Evolutionary conservation across 164 flowering plant genomes (phyloP).

Genomic region (Nymphaea colorata): DNA sequence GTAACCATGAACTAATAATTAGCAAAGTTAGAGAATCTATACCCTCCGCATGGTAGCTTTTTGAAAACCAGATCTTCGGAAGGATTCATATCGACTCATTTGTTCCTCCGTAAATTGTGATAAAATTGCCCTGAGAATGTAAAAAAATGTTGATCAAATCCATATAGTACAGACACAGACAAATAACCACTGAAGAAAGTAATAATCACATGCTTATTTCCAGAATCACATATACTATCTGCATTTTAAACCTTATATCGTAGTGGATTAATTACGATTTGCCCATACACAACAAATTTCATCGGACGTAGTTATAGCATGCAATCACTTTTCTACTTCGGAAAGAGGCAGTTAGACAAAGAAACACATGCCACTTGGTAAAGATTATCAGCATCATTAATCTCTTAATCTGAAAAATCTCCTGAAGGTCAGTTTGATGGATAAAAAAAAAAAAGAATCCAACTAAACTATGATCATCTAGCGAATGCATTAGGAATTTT

Average conservation of each 20-base stretch:
- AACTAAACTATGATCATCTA: too few species aligned
- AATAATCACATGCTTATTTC: neutral
- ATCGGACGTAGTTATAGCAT: too few species aligned
- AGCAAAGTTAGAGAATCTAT: neutral
- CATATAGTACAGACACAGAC: neutral
- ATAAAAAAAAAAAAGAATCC: too few species aligned
- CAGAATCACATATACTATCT: neutral
- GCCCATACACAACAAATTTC: too few species aligned
- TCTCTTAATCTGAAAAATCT: too few species aligned
- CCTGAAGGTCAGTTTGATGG: too few species aligned
- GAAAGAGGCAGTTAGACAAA: too few species aligned
- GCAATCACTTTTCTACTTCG: too few species aligned
- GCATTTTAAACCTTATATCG: neutral
- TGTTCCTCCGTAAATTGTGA: slow-evolving; percentile 80
- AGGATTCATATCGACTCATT: slow-evolving; percentile 93
- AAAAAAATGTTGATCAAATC: neutral
- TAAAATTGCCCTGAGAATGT: slow-evolving; percentile 51
- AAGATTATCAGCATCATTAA: too few species aligned
- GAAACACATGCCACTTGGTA: too few species aligned
- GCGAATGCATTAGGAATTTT: too few species aligned
- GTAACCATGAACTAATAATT: neutral
- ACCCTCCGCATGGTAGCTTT: slow-evolving; percentile 91
- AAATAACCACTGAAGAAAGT: too few species aligned
- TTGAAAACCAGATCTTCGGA: slow-evolving; percentile 90
- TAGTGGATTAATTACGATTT: neutral